Percentiles rank a stretch among this genome's conserved stretches.
Evolutionary conservation across 1,284 basidiomycete genomes (phyloP).

Genomic region (Cryptococcus sp.): DNA sequence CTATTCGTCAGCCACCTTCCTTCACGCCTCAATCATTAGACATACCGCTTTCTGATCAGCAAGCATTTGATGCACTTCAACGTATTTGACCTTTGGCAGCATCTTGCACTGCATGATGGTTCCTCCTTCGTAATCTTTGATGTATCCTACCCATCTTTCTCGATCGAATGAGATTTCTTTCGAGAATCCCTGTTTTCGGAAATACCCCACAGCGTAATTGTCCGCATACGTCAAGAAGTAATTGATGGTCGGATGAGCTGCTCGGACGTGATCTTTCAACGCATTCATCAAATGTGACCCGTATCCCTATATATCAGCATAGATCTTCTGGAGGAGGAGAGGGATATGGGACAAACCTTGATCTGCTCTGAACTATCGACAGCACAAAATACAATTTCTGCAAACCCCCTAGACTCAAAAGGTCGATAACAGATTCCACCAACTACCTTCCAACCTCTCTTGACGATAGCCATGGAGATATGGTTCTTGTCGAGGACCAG

Average conservation of each 20-base stretch:
- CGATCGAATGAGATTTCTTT: constrained; percentile 92
- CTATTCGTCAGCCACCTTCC: constrained; percentile 25
- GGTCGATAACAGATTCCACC: constrained; percentile 97
- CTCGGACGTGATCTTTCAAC: constrained; percentile 88
- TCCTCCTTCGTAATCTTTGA: constrained; percentile 99
- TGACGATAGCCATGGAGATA: constrained; percentile 88
- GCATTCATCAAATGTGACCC: constrained; percentile 99
- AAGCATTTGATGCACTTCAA: constrained; percentile 74
- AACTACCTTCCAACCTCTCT: constrained; percentile 90
- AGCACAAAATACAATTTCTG: constrained; percentile 98
- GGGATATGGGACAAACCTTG: constrained; percentile 66
- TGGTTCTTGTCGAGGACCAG: constrained; percentile 92
- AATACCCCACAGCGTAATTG: constrained; percentile 98
- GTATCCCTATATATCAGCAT: constrained; percentile 65
- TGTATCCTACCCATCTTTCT: constrained; percentile 95
- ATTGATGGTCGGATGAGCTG: constrained; percentile 73
- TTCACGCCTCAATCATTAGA: neutral
- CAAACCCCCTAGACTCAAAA: constrained; percentile 90
- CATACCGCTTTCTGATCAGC: constrained; percentile 72
- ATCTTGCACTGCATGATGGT: constrained; percentile 99
- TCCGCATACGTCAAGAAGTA: constrained; percentile 98
- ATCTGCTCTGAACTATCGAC: constrained; percentile 96
- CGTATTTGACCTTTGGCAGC: constrained; percentile 85
- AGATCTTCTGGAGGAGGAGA: neutral
- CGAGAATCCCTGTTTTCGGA: constrained; percentile 97